Evolutionary conservation across 2,329 filamentous ascomycete genomes (phyloP).

Genomic region (Colletotrichum navitas): DNA sequence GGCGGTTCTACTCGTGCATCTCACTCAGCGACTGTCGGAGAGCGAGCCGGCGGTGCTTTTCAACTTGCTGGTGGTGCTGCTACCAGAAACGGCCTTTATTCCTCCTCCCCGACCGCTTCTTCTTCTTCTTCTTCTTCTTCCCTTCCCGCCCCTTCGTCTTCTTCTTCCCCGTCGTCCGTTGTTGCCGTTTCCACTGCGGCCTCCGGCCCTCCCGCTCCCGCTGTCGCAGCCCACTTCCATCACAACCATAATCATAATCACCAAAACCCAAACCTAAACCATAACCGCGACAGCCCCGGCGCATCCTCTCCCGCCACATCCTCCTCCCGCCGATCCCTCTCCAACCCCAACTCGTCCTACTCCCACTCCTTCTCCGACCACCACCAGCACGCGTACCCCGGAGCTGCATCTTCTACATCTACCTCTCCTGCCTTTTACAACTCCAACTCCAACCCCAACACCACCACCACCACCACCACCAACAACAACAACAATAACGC

Average conservation of each 20-base stretch:
- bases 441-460: constrained; percentile 16
- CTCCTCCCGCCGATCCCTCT: constrained; percentile 35
- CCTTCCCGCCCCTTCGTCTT: background rate
- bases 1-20: background rate
- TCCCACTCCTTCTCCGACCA: constrained; percentile 20
- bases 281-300: constrained; percentile 22
- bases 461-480: too few species aligned
- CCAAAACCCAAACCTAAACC: background rate
- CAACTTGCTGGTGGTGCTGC: background rate
- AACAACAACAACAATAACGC: constrained; percentile 11
- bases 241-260: constrained; percentile 8
- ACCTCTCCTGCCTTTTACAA: constrained; percentile 40
- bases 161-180: background rate
- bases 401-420: constrained; percentile 26
- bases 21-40: background rate
- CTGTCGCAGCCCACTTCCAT: constrained; percentile 13
- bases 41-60: background rate
- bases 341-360: constrained; percentile 17
- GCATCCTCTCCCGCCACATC: constrained; percentile 23
- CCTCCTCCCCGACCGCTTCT: background rate
- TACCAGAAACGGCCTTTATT: background rate
- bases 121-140: background rate
- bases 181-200: constrained; percentile 3
- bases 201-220: constrained; percentile 16
- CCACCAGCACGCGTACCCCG: constrained; percentile 20